Percentiles rank a stretch among this genome's conserved stretches.
These are phyloP conservation scores for Podila clonocystis DNA, from an alignment of 192 early-diverging fungal species.

Conservation along the genomic window DNA sequence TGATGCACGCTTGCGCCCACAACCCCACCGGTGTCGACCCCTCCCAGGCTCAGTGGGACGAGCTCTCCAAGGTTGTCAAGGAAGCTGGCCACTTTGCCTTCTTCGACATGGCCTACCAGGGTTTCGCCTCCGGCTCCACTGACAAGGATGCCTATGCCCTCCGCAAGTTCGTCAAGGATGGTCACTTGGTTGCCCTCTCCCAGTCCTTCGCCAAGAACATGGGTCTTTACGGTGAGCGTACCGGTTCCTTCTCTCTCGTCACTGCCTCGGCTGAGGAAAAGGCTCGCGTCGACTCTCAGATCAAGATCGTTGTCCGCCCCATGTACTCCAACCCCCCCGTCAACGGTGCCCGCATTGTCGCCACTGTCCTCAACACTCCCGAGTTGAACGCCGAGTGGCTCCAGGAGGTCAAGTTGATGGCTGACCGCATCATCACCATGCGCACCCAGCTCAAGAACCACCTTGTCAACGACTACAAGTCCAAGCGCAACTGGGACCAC, in stretches of 20 bases:
- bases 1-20: conserved; percentile 99
- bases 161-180: conserved; percentile 89
- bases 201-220: conserved; percentile 99
- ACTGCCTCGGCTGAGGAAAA: conserved; percentile 76
- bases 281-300: conserved; percentile 87
- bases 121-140: conserved; percentile 95
- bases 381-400: conserved; percentile 88
- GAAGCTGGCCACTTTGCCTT: conserved; percentile 87
- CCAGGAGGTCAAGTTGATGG: conserved; percentile 94
- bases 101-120: conserved; percentile 99
- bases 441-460: conserved; percentile 77
- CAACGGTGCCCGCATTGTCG: conserved; percentile 93
- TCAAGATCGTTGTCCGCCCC: conserved; percentile 96
- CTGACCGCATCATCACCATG: conserved; percentile 97
- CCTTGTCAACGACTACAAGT: conserved; percentile 86
- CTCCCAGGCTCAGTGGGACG: conserved; percentile 88
- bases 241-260: conserved; percentile 91
- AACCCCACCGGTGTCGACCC: conserved; percentile 99
- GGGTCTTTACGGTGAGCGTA: conserved; percentile 98
- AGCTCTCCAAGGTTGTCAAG: conserved; percentile 84
- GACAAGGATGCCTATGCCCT: conserved; percentile 92
- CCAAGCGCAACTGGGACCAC: conserved; percentile 86
- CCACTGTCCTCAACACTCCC: conserved; percentile 81
- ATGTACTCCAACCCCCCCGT: conserved; percentile 99
- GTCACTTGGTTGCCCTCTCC: conserved; percentile 80